Percentiles rank a stretch among this genome's conserved stretches.
phyloP scores from a whole-genome alignment of 2,329 filamentous ascomycete genomes.

The Aureobasidium sp. region DNA sequence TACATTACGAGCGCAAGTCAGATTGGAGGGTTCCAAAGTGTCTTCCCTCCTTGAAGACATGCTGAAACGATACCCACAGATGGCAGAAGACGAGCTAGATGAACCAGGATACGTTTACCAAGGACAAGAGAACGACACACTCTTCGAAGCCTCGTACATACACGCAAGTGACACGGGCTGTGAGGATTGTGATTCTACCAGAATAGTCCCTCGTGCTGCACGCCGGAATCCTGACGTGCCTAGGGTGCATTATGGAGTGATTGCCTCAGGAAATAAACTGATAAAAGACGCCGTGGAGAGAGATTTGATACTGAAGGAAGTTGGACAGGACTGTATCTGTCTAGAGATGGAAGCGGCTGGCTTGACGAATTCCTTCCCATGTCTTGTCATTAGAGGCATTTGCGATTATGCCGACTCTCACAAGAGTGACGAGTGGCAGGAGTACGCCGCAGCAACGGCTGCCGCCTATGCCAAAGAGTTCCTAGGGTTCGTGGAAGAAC shows the following conservation, averaged over 20 bases:
- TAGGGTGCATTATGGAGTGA: neutral
- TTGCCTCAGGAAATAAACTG: neutral
- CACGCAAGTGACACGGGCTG: neutral
- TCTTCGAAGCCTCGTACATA: neutral
- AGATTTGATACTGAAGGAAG: constrained; percentile 22
- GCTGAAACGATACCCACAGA: neutral
- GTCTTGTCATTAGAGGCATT: constrained; percentile 23
- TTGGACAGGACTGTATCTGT: constrained; percentile 25
- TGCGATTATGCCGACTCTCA: constrained; percentile 26
- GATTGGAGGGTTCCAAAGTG: neutral
- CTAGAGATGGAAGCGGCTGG: constrained; percentile 28
- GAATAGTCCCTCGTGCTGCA: too few relatives aligned
- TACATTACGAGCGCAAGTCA: neutral
- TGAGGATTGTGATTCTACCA: neutral
- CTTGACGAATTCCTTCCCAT: constrained; percentile 24
- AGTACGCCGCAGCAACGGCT: constrained; percentile 22
- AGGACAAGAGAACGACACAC: neutral
- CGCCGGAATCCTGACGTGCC: neutral
- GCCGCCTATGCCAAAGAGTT: constrained; percentile 22
- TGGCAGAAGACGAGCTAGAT: neutral
- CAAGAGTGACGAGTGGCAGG: constrained; percentile 25
- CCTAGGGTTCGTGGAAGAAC: neutral
- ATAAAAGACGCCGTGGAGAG: neutral
- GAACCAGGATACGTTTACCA: neutral
- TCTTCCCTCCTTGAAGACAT: neutral